These are phyloP conservation scores for Botrytis medusae DNA, from an alignment of 2,329 filamentous ascomycete species.

Conservation along the genomic window DNA sequence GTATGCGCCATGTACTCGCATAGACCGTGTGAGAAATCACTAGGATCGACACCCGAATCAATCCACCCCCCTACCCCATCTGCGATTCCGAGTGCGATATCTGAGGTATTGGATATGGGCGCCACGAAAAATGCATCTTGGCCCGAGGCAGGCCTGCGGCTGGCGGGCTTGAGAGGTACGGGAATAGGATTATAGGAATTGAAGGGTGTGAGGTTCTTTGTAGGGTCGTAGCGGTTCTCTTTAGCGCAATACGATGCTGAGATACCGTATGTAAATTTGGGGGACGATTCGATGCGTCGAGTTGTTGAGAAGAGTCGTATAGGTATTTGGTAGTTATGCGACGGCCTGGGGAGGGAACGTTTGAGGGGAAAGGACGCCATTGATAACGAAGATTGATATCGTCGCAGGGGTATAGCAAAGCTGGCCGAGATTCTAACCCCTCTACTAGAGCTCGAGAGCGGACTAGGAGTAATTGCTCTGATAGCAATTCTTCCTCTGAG, in stretches of 20 bases:
- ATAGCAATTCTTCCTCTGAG: constrained; percentile 27
- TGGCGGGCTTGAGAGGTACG: constrained; percentile 54
- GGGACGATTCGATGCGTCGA: constrained; percentile 22
- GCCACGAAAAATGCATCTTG: constrained; percentile 96
- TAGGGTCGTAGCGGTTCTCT: constrained; percentile 64
- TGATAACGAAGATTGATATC: constrained; percentile 7
- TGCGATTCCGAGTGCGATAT: constrained; percentile 82
- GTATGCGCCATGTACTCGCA: constrained; percentile 89
- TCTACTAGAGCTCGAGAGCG: constrained; percentile 9
- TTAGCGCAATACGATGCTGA: constrained; percentile 77
- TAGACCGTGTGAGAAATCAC: constrained; percentile 90
- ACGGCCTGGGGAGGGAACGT: neutral
- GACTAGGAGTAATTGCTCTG: constrained; percentile 25
- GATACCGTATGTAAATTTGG: constrained; percentile 62
- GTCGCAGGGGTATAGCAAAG: constrained; percentile 12
- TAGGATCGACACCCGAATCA: constrained; percentile 88
- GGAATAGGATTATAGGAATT: constrained; percentile 59
- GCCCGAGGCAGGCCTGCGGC: constrained; percentile 71
- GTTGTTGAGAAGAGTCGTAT: constrained; percentile 32
- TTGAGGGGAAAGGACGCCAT: constrained; percentile 3
- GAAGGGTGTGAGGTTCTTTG: constrained; percentile 71
- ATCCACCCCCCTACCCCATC: constrained; percentile 97
- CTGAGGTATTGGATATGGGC: constrained; percentile 62
- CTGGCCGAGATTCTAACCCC: constrained; percentile 1
- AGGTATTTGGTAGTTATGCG: constrained; percentile 5